Base-by-base conservation (phyloP, 139 green algal genomes). In the Axilococcus clingmanii region DNA sequence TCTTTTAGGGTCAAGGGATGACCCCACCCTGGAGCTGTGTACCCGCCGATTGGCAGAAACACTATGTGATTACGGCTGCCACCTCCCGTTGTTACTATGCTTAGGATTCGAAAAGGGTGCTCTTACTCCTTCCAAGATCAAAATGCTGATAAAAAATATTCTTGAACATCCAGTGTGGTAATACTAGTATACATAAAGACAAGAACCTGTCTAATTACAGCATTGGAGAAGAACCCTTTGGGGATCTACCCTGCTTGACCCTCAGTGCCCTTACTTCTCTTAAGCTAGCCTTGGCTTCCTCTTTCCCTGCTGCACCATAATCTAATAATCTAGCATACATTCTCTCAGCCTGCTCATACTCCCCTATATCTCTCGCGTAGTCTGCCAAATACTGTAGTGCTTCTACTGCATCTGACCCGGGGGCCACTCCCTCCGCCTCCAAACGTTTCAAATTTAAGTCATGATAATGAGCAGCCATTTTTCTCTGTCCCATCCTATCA, bases 311-410 rank as follows among this genome's bases (percentile, higher is more conserved):
- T 0, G 74, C 78, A 0, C 82, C 84, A 25, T 76, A 85, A 60
- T 97, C 89, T 35, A 97, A 65, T 42, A 97, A 68, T 1, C 81
- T 73, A 7, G 65, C 61, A 58, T 68, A 86, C 45, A 80, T 76
- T 11, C 14, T 27, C 65, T 91, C 76, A 1, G 84, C 82, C 32
- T 81, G 61, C 2, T 48, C 50, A 24, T 81, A 52, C 1, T 69
- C 46, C 0, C 80, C 76, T 16, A 32, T 56, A 20, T 78, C 69
- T 75, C 83, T 87, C 57, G 76, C 65, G 45, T 69, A 73, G 6
- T 58, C 54, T 5, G 82, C 84, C 17, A 97, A 68, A 72, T 83
- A 97, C 17, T 81, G 43, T 51, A 97, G 71, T 2, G 89, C 88
- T 42, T 95, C 88, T 23, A 87, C 60, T 0, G 74, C 62, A 43